These are phyloP conservation scores for Salix koriyanagi DNA, from an alignment of 345 rosid species.

Conservation along the genomic window DNA sequence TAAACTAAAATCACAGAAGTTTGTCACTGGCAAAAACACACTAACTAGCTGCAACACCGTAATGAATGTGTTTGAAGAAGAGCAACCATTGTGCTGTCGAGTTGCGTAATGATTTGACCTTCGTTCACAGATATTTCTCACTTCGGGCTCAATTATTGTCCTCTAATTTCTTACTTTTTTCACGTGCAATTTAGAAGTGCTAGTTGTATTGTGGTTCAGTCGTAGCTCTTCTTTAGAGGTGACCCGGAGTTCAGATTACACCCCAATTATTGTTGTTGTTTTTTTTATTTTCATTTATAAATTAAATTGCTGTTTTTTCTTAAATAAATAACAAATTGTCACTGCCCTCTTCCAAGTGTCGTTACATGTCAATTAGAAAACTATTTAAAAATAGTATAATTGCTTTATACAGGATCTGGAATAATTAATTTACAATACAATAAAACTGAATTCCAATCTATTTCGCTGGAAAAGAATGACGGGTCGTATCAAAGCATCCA, in stretches of 20 bases:
- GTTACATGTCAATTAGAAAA: no score
- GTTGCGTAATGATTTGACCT: background rate
- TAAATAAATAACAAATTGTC: no score
- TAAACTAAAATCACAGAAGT: no score
- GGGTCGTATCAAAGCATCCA: slow-evolving; percentile 18
- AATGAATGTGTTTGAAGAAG: background rate
- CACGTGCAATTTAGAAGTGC: no score
- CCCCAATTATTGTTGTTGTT: no score
- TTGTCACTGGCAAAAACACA: no score
- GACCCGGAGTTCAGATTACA: no score
- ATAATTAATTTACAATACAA: background rate
- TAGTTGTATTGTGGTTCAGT: no score
- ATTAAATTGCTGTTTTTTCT: no score
- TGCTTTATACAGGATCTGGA: background rate
- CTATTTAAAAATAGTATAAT: background rate
- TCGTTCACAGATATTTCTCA: background rate
- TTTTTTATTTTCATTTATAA: no score
- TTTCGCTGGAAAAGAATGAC: slow-evolving; percentile 11
- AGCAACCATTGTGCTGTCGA: background rate
- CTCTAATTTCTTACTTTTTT: background rate
- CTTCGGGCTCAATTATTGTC: background rate
- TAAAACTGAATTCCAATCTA: background rate
- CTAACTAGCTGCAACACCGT: background rate
- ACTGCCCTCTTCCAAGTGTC: no score
- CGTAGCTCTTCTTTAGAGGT: no score